Base-by-base conservation (phyloP, 2,329 filamentous ascomycete species). In the Exophiala spinifera region DNA sequence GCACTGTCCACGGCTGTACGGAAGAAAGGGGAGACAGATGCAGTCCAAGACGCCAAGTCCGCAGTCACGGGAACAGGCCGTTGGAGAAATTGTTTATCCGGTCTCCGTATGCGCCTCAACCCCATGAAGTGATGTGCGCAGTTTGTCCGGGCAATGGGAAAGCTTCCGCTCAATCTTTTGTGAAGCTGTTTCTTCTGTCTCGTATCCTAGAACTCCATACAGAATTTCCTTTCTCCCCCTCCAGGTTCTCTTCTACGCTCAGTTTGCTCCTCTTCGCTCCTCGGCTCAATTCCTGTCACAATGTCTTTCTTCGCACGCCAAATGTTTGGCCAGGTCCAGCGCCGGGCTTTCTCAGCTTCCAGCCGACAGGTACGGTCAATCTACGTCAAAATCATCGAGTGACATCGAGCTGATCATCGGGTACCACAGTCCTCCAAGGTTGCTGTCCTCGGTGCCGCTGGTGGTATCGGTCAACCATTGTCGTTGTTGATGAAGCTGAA, bases 401-500 rank as follows among this genome's bases (percentile, higher is more conserved):
- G 14, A 17, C n/a, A 39, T 39, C 15, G 5, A 39, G 34, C 57
- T 60, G 17, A 60, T 39, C 21, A 45, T 19, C 25, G 10, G 31
- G 17, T 47, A n/a, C n/a, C 6, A 66, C 65, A 99, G 94, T 84
- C 91, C 71, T 95, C 91, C 78, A 97, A 97, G 85, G 94, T 99
- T 69, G 85, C 91, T 72, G 91, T 99, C 66, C 89, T 97, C 74
- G 94, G 94, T 81, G 94, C 94, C 66, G 88, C 88, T 70, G 94
- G 94, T 79, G 94, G 94, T 77, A 99, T 99, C 79, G 94, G 94
- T 76, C 94, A 99, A 76, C 94, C 94, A 70, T 82, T 99, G 70
- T 99, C 94, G 56, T 88, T 99, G 65, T 87, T 99, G 72, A 84
- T 99, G 76, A 99, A 99, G 90, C 86, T 96, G 74, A 97, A 96